Evolutionary conservation across 345 rosid species (phyloP).

Genomic region (Syzygium jambos): DNA sequence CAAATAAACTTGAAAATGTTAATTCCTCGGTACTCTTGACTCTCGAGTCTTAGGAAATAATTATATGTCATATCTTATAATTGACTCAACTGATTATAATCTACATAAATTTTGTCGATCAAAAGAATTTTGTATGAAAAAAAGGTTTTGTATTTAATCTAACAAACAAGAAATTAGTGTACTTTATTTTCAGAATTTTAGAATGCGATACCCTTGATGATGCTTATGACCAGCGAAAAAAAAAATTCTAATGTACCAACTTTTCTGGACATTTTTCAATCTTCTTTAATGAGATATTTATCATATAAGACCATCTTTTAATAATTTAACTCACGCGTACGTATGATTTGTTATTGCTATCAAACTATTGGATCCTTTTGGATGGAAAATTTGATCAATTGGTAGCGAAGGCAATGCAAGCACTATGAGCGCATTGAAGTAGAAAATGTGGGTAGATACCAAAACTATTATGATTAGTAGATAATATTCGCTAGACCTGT

Average conservation of each 20-base stretch:
- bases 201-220: background rate
- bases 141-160: background rate
- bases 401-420: background rate
- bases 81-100: background rate
- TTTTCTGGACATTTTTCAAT: background rate
- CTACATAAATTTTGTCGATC: background rate
- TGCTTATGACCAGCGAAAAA: background rate
- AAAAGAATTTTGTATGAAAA: background rate
- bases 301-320: background rate
- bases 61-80: accelerated
- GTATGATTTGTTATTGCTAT: background rate
- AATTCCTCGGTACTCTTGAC: background rate
- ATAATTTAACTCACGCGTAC: background rate
- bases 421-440: background rate
- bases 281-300: background rate
- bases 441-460: background rate
- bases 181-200: background rate
- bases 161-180: background rate
- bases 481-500: accelerated
- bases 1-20: background rate
- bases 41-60: background rate
- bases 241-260: background rate
- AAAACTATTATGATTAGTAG: background rate
- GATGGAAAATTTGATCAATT: background rate
- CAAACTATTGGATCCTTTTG: background rate